Base-by-base conservation (phyloP, 768 basidiomycete genomes). In the Calocera cornea region DNA sequence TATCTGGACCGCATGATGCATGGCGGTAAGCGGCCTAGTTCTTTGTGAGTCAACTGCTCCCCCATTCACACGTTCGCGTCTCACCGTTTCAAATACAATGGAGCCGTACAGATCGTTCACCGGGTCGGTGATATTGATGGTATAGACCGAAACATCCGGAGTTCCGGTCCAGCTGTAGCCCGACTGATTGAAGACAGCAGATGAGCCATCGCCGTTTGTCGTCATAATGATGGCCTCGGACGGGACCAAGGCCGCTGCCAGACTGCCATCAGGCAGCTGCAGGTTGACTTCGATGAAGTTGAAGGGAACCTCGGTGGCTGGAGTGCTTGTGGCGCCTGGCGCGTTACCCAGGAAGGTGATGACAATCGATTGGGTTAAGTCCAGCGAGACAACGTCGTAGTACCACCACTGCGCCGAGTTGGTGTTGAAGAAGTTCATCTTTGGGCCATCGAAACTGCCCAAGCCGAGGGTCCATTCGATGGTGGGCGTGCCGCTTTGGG, bases 221-320 rank as follows among this genome's bases (percentile, higher is more conserved):
- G 54, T 60, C 54, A 60, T 29, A 33, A 60, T 60, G 27, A 60
- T 33, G 5, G 54, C 14, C 24, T 33, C 5, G 14, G 54, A 60
- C 2, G 54, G 54, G 3, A 60, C 24, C 11, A 11, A 12, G 10
- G 31, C 2, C 10, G 31, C 54, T 29, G 14, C 31, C 7, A 33
- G 24, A 27, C 14, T 29, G 10, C 54, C 54, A 33, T 60, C 27
- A 3, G 24, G 5, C 14, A 60, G 31, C 54, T 27, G 27, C 22
- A 60, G 27, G 19, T 60, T 60, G 54, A 60, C 24, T 60, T 60
- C 54, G 54, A 60, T 60, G 31, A 60, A 60, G 31, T 60, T 60
- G 54, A 60, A 60, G 19, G 54, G 54, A 3, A 47, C 19, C 44
- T 19, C 16, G 14, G 27, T 5, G 7, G 54, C 27, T 16, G 27